These are phyloP conservation scores for Eucalyptus sp. DNA, from an alignment of 345 rosid species.

Conservation along the genomic window DNA sequence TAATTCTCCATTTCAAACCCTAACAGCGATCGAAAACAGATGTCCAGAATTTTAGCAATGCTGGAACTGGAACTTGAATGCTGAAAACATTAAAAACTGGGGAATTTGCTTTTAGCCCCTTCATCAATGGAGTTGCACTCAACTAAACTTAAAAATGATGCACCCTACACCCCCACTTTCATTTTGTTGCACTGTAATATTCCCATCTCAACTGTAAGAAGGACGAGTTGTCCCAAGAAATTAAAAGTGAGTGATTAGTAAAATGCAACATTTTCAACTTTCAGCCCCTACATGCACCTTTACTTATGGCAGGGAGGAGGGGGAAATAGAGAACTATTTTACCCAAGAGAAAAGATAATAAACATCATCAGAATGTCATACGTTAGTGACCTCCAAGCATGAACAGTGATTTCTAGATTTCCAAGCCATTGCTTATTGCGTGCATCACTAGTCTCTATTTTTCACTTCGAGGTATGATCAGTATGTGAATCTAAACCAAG, in stretches of 20 bases:
- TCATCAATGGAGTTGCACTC: neutral
- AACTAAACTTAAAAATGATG: neutral
- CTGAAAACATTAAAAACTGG: neutral
- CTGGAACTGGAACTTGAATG: neutral
- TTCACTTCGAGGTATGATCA: neutral
- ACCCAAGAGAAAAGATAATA: neutral
- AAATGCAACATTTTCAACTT: neutral
- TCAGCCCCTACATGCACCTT: neutral
- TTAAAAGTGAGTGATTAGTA: neutral
- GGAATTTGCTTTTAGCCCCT: neutral
- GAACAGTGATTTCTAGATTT: neutral
- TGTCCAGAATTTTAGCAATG: neutral
- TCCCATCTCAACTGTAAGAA: neutral
- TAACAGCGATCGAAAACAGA: neutral
- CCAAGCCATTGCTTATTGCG: neutral
- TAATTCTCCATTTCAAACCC: neutral
- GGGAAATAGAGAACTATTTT: neutral
- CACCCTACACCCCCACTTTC: neutral
- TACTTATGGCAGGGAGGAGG: neutral
- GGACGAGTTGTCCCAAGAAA: neutral
- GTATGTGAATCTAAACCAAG: neutral
- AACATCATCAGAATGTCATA: neutral
- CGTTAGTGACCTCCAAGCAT: neutral
- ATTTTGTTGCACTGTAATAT: neutral
- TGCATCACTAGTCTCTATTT: neutral